Conservation (phyloP, 108 stramenopile genomes). For the Fragilariopsis cylindrus region DNA sequence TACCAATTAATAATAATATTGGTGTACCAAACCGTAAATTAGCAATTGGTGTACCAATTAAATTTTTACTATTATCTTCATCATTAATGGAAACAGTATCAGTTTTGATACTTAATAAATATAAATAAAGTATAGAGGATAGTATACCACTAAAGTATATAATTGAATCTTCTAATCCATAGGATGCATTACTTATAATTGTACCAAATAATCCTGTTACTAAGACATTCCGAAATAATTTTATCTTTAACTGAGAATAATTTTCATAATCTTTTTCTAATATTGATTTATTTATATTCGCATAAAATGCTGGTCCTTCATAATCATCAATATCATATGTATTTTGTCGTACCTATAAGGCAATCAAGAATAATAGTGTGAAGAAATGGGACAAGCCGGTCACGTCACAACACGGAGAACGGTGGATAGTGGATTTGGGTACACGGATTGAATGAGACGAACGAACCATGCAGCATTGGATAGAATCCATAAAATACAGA, state of each 20-base stretch:
- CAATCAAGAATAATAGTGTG: neutral
- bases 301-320: constrained; percentile 53
- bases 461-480: too few relatives aligned
- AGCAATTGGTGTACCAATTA: constrained; percentile 53
- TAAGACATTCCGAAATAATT: constrained; percentile 55
- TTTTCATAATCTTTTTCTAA: constrained; percentile 45
- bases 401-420: too few relatives aligned
- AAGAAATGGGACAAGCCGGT: too few relatives aligned
- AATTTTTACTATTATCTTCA: constrained; percentile 16
- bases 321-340: constrained; percentile 59
- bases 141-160: constrained; percentile 68
- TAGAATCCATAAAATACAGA: too few relatives aligned
- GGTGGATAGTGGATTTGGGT: too few relatives aligned
- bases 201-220: constrained; percentile 61
- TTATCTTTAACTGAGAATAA: constrained; percentile 58
- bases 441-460: too few relatives aligned
- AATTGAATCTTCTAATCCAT: constrained; percentile 57
- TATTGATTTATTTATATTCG: constrained; percentile 45
- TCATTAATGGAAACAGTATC: constrained; percentile 54
- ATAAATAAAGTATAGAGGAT: constrained; percentile 68
- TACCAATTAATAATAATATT: constrained; percentile 58
- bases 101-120: constrained; percentile 74
- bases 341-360: constrained; percentile 22
- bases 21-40: constrained; percentile 78
- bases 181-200: constrained; percentile 42